phyloP scores from a whole-genome alignment of 148 eudicot species.

The Suaeda aralocaspica region DNA sequence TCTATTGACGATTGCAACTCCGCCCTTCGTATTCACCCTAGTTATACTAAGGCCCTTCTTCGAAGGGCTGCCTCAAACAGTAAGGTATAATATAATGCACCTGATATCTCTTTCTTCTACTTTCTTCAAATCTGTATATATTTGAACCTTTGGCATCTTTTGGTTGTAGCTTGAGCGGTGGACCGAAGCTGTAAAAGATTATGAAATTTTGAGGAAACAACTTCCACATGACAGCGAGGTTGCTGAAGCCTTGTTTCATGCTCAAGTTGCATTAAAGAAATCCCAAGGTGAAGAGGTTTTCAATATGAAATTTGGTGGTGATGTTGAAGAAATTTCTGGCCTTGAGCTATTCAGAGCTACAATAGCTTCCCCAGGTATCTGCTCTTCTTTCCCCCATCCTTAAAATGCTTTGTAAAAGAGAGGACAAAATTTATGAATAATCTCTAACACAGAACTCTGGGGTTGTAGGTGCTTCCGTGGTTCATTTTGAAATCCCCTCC shows the following conservation, averaged over 20 bases:
- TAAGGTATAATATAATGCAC: conserved; percentile 51
- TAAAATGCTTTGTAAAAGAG: neutral
- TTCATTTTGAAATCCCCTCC: conserved; percentile 47
- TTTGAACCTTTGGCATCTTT: conserved; percentile 15
- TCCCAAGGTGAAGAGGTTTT: conserved; percentile 68
- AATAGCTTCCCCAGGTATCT: conserved; percentile 56
- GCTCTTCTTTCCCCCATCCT: neutral
- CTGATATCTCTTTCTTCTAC: neutral
- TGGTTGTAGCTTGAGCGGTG: conserved; percentile 70
- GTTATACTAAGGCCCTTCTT: conserved; percentile 81
- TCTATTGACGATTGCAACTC: conserved; percentile 80
- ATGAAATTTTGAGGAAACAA: conserved; percentile 62
- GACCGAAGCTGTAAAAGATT: conserved; percentile 84
- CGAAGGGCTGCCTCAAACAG: conserved; percentile 76
- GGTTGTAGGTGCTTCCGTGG: conserved; percentile 63
- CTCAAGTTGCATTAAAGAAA: conserved; percentile 79
- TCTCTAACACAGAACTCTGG: conserved; percentile 1
- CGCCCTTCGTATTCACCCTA: conserved; percentile 75
- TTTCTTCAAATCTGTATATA: neutral
- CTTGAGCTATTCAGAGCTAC: conserved; percentile 73
- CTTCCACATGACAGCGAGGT: conserved; percentile 68
- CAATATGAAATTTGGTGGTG: conserved; percentile 81
- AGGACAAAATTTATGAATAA: neutral
- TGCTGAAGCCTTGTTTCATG: conserved; percentile 80
- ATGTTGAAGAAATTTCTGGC: conserved; percentile 54